These are phyloP conservation scores for Chaetomium strumarium DNA, from an alignment of 2,329 filamentous ascomycete genomes.

Conservation along the genomic window DNA sequence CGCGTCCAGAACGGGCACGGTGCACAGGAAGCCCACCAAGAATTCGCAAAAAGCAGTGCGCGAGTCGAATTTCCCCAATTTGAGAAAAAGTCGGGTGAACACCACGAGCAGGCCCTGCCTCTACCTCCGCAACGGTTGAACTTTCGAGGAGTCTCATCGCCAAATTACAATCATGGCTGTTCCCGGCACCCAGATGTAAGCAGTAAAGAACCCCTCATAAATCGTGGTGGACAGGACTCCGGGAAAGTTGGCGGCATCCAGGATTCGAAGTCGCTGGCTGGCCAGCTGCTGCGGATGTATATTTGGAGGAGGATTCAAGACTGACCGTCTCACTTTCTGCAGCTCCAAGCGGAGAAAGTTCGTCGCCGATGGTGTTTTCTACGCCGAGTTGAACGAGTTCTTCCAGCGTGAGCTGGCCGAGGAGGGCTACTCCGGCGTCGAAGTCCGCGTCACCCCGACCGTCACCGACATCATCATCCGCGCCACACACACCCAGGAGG, in stretches of 20 bases:
- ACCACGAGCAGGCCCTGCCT: slow-evolving; percentile 26
- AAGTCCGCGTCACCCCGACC: slow-evolving; percentile 99
- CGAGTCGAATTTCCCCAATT: slow-evolving; percentile 25
- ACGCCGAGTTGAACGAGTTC: slow-evolving; percentile 99
- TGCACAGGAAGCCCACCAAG: slow-evolving; percentile 23
- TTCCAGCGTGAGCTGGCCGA: slow-evolving; percentile 99
- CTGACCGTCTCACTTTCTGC: slow-evolving; percentile 23
- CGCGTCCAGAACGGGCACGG: slow-evolving; percentile 12
- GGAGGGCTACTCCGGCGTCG: slow-evolving; percentile 99
- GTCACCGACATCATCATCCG: slow-evolving; percentile 99
- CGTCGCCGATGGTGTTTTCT: slow-evolving; percentile 98
- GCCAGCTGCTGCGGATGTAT: no score
- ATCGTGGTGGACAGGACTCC: background rate
- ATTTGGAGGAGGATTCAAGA: slow-evolving; percentile 3
- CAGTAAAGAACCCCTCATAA: slow-evolving; percentile 1
- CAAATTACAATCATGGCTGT: slow-evolving; percentile 51
- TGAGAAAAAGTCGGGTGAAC: slow-evolving; percentile 25
- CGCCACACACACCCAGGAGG: slow-evolving; percentile 99
- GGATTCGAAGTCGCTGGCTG: background rate
- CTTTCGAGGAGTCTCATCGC: slow-evolving; percentile 28
- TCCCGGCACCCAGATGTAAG: slow-evolving; percentile 59
- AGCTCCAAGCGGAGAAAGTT: slow-evolving; percentile 94
- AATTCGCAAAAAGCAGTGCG: slow-evolving; percentile 26
- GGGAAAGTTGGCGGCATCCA: background rate
- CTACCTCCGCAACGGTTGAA: slow-evolving; percentile 34